A percentile compares a stretch with the other conserved stretches of the same genome.
Conservation (phyloP, 192 early-diverging fungal species). For the Podila horticola region DNA sequence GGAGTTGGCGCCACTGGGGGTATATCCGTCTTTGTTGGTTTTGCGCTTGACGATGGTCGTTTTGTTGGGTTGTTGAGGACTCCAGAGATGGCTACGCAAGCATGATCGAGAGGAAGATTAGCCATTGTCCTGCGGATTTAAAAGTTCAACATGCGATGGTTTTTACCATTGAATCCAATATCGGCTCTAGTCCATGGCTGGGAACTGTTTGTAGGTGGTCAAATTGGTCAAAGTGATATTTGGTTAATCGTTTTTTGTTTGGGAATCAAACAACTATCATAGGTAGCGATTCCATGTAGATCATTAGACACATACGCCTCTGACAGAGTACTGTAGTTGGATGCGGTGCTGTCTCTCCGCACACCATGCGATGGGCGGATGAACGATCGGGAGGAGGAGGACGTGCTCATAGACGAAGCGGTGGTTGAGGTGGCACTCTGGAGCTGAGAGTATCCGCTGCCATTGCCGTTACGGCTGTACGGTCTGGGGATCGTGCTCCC, state of each 20-base stretch:
- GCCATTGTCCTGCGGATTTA: too few relatives aligned
- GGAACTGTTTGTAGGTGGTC: constrained; percentile 8
- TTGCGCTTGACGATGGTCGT: constrained; percentile 53
- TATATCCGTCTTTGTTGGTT: constrained; percentile 66
- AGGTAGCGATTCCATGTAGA: background rate
- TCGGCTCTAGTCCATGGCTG: constrained; percentile 61
- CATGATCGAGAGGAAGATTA: background rate
- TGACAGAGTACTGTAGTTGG: constrained; percentile 46
- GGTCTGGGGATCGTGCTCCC: constrained; percentile 12
- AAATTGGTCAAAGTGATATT: too few relatives aligned
- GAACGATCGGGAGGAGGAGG: constrained; percentile 12
- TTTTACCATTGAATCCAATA: constrained; percentile 78
- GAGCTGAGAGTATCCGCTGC: constrained; percentile 10
- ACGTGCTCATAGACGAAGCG: background rate
- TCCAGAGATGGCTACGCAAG: constrained; percentile 59
- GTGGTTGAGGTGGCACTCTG: constrained; percentile 12
- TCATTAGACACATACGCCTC: constrained; percentile 18
- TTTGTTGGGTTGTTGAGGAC: constrained; percentile 77
- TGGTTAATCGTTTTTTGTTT: too few relatives aligned
- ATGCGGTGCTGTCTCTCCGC: constrained; percentile 58
- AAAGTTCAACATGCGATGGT: too few relatives aligned
- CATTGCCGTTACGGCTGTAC: constrained; percentile 29
- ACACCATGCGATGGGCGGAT: constrained; percentile 33
- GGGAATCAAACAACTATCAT: background rate
- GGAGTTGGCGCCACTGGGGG: constrained; percentile 64